Conservation (phyloP, 2,329 filamentous ascomycete species). For the Beauveria caledonica region DNA sequence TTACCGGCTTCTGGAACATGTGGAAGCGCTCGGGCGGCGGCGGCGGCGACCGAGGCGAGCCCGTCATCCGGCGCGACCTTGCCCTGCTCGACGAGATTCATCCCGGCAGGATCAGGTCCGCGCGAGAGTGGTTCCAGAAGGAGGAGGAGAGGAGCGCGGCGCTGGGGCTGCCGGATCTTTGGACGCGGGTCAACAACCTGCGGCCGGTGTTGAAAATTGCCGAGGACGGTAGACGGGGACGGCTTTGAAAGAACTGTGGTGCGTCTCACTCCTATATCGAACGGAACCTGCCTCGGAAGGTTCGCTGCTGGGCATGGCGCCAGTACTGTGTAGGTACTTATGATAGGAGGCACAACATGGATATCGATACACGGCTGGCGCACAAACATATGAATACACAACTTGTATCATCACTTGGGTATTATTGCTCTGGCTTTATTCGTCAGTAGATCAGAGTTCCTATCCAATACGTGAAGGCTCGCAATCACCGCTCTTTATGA, state of each 20-base stretch:
- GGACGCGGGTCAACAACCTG: conserved; percentile 14
- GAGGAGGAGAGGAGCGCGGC: conserved; percentile 27
- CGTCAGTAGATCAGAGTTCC: too few relatives aligned
- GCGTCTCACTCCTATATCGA: not conserved
- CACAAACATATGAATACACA: too few relatives aligned
- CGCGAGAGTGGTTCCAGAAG: conserved; percentile 38
- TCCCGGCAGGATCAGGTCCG: conserved; percentile 37
- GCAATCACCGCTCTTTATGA: too few relatives aligned
- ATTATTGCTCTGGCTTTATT: too few relatives aligned
- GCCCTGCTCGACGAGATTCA: conserved; percentile 42
- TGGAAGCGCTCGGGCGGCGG: conserved; percentile 33
- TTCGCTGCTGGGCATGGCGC: not conserved
- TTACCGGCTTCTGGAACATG: conserved; percentile 42
- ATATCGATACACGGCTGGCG: too few relatives aligned
- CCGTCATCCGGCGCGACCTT: conserved; percentile 38
- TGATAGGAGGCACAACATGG: too few relatives aligned
- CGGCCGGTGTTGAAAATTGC: conserved; percentile 15
- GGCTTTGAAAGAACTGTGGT: conserved; percentile 2
- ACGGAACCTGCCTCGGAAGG: not conserved
- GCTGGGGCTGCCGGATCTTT: conserved; percentile 11
- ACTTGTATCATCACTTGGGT: too few relatives aligned
- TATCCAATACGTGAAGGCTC: too few relatives aligned
- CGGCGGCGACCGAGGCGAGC: conserved; percentile 19
- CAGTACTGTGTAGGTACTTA: too few relatives aligned
- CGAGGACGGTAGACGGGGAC: conserved; percentile 14